Percentiles rank a stretch among this genome's conserved stretches.
Conservation (phyloP, 148 eudicot genomes). For the Persicaria maculosa region DNA sequence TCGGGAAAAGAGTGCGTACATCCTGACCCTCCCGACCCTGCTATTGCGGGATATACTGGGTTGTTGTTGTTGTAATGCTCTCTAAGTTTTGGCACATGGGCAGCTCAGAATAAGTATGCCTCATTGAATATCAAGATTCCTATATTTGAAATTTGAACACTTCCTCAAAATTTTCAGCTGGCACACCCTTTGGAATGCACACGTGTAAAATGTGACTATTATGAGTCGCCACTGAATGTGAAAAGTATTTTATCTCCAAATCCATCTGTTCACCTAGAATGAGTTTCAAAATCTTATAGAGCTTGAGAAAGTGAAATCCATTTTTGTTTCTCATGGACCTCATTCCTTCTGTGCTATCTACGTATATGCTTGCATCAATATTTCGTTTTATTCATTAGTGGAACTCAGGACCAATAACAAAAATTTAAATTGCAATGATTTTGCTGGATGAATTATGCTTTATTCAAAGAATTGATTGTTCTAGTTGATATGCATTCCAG, state of each 20-base stretch:
- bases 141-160: not conserved
- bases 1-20: too few species aligned
- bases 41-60: too few species aligned
- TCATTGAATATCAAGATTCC: not conserved
- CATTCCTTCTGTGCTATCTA: not conserved
- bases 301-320: not conserved
- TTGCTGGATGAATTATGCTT: not conserved
- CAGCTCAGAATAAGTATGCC: not conserved
- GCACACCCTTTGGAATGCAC: not conserved
- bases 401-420: not conserved
- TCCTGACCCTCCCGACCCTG: too few species aligned
- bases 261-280: not conserved
- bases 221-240: not conserved
- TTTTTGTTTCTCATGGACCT: not conserved
- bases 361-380: not conserved
- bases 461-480: not conserved
- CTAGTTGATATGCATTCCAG: not conserved
- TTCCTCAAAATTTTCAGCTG: not conserved
- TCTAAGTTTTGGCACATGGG: too few species aligned
- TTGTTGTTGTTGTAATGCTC: too few species aligned
- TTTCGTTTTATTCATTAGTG: not conserved
- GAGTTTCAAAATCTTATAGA: not conserved
- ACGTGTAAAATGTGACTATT: not conserved
- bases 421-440: too few species aligned
- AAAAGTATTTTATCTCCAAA: not conserved